A percentile compares a stretch with the other conserved stretches of the same genome.
These are phyloP conservation scores for Blastocystis sp. DNA, from an alignment of 352 stramenopile genomes.

Conservation along the genomic window DNA sequence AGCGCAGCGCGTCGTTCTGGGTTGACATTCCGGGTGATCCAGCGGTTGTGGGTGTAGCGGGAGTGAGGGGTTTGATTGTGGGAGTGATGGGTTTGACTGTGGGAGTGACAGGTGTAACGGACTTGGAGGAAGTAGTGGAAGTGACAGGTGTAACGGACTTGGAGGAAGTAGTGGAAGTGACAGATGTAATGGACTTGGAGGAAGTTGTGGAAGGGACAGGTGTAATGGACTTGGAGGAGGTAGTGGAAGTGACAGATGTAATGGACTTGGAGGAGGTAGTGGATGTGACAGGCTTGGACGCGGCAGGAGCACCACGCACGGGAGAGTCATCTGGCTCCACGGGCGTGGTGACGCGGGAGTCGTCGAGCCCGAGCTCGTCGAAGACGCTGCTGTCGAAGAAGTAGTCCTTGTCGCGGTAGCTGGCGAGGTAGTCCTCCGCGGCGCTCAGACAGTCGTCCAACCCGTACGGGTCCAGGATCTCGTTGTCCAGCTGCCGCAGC, in stretches of 20 bases:
- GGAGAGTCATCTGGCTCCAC: neutral
- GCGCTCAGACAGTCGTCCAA: neutral
- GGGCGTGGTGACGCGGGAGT: neutral
- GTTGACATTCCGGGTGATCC: too few relatives aligned
- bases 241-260: too few relatives aligned
- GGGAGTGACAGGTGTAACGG: neutral
- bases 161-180: too few relatives aligned
- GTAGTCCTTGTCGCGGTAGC: constrained; percentile 50
- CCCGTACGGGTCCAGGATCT: constrained; percentile 21
- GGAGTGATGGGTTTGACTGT: neutral
- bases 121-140: too few relatives aligned
- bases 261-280: too few relatives aligned
- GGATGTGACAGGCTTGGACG: too few relatives aligned
- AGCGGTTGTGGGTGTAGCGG: neutral
- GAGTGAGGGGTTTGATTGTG: neutral
- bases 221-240: too few relatives aligned
- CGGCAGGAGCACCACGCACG: too few relatives aligned
- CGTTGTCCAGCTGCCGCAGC: constrained; percentile 46
- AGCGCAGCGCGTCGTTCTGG: neutral
- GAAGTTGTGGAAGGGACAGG: too few relatives aligned
- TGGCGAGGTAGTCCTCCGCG: constrained; percentile 13
- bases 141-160: too few relatives aligned
- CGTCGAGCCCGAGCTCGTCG: constrained; percentile 12
- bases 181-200: too few relatives aligned
- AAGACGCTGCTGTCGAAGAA: constrained; percentile 32